A percentile compares a stretch with the other conserved stretches of the same genome.
These are phyloP conservation scores for Globisporangium spiculum DNA, from an alignment of 352 stramenopile genomes.

Conservation along the genomic window DNA sequence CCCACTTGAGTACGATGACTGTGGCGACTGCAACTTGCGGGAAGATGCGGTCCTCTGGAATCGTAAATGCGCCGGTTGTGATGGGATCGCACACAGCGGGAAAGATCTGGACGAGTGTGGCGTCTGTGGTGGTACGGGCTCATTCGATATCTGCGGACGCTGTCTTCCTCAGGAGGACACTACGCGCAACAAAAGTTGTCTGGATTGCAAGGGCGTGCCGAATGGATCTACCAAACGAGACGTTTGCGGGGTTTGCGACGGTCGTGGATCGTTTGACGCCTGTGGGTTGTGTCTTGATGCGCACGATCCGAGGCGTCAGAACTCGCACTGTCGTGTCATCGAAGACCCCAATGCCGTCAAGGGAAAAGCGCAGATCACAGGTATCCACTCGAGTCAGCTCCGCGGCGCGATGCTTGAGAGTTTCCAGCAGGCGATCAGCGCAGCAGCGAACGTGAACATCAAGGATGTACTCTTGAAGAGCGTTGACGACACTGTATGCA, in stretches of 20 bases:
- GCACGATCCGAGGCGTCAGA: conserved; percentile 28
- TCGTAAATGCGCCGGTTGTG: conserved; percentile 23
- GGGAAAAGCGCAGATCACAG: conserved; percentile 18
- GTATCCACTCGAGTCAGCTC: conserved; percentile 3
- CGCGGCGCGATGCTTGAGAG: conserved; percentile 6
- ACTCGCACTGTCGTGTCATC: conserved; percentile 25
- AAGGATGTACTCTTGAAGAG: conserved; percentile 10
- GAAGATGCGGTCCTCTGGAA: conserved; percentile 21
- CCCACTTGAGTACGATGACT: conserved; percentile 25
- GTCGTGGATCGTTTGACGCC: conserved; percentile 34
- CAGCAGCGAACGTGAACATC: not conserved
- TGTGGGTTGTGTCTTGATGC: conserved; percentile 37
- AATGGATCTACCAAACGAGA: conserved; percentile 20
- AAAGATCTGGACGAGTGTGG: conserved; percentile 27
- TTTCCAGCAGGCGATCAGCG: conserved; percentile 6
- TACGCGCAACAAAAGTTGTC: conserved; percentile 20
- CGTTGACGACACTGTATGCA: not conserved
- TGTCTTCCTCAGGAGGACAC: conserved; percentile 25
- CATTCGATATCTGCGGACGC: conserved; percentile 27
- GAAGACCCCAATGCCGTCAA: conserved; percentile 30
- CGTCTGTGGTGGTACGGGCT: conserved; percentile 29
- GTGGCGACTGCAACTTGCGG: conserved; percentile 20
- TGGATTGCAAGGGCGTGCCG: conserved; percentile 31
- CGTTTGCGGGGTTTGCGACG: conserved; percentile 28
- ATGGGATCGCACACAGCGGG: conserved; percentile 25